phyloP scores from a whole-genome alignment of 2,329 filamentous ascomycete genomes.

The Triangularia setosa region DNA sequence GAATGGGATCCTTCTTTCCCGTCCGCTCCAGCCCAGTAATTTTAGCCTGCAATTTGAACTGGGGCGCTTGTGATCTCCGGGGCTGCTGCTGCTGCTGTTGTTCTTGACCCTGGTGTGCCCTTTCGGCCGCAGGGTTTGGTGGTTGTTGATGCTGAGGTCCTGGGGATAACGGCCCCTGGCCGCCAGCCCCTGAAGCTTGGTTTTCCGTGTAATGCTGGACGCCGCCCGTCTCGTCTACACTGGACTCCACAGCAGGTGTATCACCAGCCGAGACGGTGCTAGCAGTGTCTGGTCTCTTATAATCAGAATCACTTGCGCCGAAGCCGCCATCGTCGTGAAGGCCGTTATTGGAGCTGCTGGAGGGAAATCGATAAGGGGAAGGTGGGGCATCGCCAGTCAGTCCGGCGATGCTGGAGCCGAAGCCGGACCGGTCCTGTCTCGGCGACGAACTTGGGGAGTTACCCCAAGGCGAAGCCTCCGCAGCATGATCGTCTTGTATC shows the following conservation, averaged over 20 bases:
- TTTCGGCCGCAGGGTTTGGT: slow-evolving; percentile 7
- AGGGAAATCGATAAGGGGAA: slow-evolving; percentile 40
- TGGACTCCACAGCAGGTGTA: slow-evolving; percentile 37
- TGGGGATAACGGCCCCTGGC: slow-evolving; percentile 30
- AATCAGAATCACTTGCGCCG: slow-evolving; percentile 36
- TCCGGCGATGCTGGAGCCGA: slow-evolving; percentile 36
- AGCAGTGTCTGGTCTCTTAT: slow-evolving; percentile 44
- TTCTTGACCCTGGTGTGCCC: slow-evolving; percentile 5
- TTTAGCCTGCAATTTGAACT: slow-evolving; percentile 87
- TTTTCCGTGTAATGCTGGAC: slow-evolving; percentile 17
- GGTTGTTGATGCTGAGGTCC: slow-evolving; percentile 26
- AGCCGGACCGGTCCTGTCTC: slow-evolving; percentile 41
- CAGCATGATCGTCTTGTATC: slow-evolving; percentile 53
- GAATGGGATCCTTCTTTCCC: slow-evolving; percentile 90
- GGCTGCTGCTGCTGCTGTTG: slow-evolving; percentile 40
- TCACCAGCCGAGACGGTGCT: slow-evolving; percentile 44
- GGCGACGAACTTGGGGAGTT: slow-evolving; percentile 51
- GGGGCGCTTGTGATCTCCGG: slow-evolving; percentile 58
- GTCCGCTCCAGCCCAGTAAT: slow-evolving; percentile 90
- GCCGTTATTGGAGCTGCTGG: slow-evolving; percentile 42
- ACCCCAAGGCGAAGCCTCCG: slow-evolving; percentile 54
- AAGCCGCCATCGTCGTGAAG: slow-evolving; percentile 36
- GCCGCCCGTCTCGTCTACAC: slow-evolving; percentile 24
- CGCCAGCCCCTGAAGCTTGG: slow-evolving; percentile 18
- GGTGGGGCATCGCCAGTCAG: slow-evolving; percentile 33